These are phyloP conservation scores for Sclerotinia sclerotiorum DNA, from an alignment of 2,329 filamentous ascomycete genomes.

Conservation along the genomic window DNA sequence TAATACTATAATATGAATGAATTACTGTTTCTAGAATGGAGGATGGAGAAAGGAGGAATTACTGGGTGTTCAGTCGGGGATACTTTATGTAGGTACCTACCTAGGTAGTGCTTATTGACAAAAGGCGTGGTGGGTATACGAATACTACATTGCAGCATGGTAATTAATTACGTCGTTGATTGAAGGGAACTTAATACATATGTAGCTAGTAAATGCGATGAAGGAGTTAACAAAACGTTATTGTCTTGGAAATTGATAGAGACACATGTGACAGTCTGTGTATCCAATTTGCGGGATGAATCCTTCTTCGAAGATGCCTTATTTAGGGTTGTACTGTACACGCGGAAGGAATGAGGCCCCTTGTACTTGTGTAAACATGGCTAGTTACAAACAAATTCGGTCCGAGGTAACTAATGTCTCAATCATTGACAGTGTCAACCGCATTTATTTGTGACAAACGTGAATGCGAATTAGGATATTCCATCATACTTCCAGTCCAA, in stretches of 20 bases:
- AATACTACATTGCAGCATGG: slow-evolving; percentile 24
- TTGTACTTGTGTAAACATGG: slow-evolving; percentile 15
- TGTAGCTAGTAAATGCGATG: neutral
- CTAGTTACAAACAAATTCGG: slow-evolving; percentile 15
- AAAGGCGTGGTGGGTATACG: neutral
- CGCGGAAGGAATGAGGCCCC: slow-evolving; percentile 14
- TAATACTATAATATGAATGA: slow-evolving; percentile 4
- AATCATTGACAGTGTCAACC: slow-evolving; percentile 6
- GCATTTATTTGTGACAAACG: neutral
- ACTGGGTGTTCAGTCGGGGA: neutral
- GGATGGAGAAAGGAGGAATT: neutral
- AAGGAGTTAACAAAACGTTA: neutral
- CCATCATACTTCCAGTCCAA: neutral
- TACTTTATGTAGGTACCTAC: slow-evolving; percentile 13
- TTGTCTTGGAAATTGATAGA: slow-evolving; percentile 9
- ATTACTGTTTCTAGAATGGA: slow-evolving; percentile 12
- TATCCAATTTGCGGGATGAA: neutral
- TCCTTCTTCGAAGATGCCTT: neutral
- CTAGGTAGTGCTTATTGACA: slow-evolving; percentile 19
- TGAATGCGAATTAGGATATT: neutral
- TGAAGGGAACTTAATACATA: neutral
- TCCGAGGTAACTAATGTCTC: slow-evolving; percentile 22
- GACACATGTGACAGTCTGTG: slow-evolving; percentile 10
- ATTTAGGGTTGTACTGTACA: slow-evolving; percentile 8
- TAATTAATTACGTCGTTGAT: slow-evolving; percentile 17